Conservation (phyloP, 257 asterid genomes). For the Anisodus acutangulus region DNA sequence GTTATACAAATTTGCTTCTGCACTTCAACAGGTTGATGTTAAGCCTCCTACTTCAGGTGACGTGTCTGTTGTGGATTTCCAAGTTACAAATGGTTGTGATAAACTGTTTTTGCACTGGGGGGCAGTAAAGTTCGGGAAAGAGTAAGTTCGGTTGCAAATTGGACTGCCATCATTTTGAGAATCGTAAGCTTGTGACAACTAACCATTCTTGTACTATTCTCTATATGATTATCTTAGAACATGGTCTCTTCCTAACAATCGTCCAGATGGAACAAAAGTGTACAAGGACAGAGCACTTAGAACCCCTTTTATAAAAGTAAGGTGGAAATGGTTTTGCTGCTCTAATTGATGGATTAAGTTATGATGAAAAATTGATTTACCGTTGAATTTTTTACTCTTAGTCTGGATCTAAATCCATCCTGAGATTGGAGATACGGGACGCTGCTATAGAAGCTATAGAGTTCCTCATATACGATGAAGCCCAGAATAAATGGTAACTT, state of each 20-base stretch:
- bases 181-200: conserved; percentile 1
- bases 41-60: conserved; percentile 62
- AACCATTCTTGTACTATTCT: neutral
- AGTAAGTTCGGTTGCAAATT: conserved; percentile 52
- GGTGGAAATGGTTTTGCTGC: conserved; percentile 35
- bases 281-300: conserved; percentile 80
- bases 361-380: conserved; percentile 21
- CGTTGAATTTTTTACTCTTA: conserved; percentile 44
- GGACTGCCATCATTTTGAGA: conserved; percentile 28
- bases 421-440: conserved; percentile 85
- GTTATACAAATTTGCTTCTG: conserved; percentile 23
- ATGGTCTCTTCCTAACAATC: conserved; percentile 81
- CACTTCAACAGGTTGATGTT: conserved; percentile 73
- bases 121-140: conserved; percentile 54
- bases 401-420: conserved; percentile 73
- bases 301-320: conserved; percentile 84
- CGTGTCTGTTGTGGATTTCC: conserved; percentile 56
- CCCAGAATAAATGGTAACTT: conserved; percentile 78
- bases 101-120: conserved; percentile 92
- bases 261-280: conserved; percentile 82
- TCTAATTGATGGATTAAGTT: conserved; percentile 20
- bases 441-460: conserved; percentile 84
- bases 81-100: conserved; percentile 55
- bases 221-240: conserved; percentile 45
- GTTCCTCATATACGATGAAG: conserved; percentile 86